A percentile compares a stretch with the other conserved stretches of the same genome.
phyloP scores from a whole-genome alignment of 2,329 filamentous ascomycete species.

The Moelleriella libera region DNA sequence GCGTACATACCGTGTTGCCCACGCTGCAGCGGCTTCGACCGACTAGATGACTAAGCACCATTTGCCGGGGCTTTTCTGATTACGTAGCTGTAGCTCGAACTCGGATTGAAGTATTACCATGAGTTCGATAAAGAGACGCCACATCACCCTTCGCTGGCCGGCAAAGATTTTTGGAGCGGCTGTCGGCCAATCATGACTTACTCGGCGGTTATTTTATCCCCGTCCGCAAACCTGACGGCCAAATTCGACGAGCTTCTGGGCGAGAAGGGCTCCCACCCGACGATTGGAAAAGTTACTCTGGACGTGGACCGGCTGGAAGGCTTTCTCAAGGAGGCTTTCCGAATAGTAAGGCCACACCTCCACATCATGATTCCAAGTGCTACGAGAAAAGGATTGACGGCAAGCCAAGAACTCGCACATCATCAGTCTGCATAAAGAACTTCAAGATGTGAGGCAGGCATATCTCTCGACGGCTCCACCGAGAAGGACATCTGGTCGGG shows the following conservation, averaged over 20 bases:
- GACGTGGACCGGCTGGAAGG: conserved; percentile 49
- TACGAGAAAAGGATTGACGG: not conserved
- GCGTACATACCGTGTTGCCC: no score
- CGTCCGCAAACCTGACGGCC: conserved; percentile 48
- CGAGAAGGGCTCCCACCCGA: conserved; percentile 38
- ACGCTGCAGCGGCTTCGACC: no score
- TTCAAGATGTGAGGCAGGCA: conserved; percentile 70
- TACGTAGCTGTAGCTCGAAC: no score
- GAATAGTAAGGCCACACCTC: conserved; percentile 50
- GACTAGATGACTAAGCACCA: no score
- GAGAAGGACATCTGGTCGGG: conserved; percentile 36
- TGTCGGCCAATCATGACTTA: conserved; percentile 2
- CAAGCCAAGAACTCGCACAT: conserved; percentile 65
- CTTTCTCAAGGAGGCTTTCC: conserved; percentile 87
- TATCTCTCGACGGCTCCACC: conserved; percentile 75
- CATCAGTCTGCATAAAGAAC: conserved; percentile 61
- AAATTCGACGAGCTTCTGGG: conserved; percentile 52
- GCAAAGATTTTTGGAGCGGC: not conserved
- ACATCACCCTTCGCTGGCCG: no score
- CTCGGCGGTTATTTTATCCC: conserved; percentile 4
- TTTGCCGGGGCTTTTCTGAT: no score
- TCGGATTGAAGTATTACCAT: no score
- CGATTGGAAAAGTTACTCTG: conserved; percentile 24
- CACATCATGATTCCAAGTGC: not conserved
- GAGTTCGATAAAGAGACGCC: no score